A percentile compares a stretch with the other conserved stretches of the same genome.
These are phyloP conservation scores for Mycosarcoma mackinlayi DNA, from an alignment of 1,284 basidiomycete genomes.

Conservation along the genomic window DNA sequence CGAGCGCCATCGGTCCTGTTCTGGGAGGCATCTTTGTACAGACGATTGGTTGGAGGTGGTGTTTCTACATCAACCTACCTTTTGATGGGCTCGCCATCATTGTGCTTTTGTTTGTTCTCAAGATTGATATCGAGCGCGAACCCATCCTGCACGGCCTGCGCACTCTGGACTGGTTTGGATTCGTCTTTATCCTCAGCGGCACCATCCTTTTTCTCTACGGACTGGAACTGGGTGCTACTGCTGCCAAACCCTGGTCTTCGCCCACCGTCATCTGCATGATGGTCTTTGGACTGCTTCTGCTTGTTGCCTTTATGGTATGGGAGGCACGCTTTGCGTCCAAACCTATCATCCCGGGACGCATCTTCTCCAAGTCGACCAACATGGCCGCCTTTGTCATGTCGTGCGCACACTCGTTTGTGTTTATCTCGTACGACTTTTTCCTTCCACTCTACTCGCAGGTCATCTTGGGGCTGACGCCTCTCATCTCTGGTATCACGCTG, in stretches of 20 bases:
- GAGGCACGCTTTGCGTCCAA: constrained; percentile 9
- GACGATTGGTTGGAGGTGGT: constrained; percentile 9
- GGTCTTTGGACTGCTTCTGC: constrained; percentile 2
- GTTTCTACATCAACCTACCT: constrained; percentile 11
- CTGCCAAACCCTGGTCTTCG: background rate
- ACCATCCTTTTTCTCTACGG: constrained; percentile 11
- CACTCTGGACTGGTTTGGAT: constrained; percentile 6
- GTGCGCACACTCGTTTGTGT: constrained; percentile 1
- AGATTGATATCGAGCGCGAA: constrained; percentile 7
- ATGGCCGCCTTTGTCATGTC: constrained; percentile 7
- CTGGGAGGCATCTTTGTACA: constrained; percentile 7
- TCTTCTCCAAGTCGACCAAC: constrained; percentile 10
- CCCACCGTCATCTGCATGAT: constrained; percentile 10
- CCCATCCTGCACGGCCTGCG: constrained; percentile 5
- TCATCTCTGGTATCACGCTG: constrained; percentile 9
- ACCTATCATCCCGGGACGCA: constrained; percentile 10
- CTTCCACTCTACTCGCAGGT: constrained; percentile 11
- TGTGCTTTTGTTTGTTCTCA: constrained; percentile 8
- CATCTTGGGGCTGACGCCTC: constrained; percentile 3
- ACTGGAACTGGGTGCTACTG: constrained; percentile 2
- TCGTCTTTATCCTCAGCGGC: constrained; percentile 4
- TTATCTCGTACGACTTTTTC: constrained; percentile 14
- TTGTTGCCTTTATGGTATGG: constrained; percentile 9
- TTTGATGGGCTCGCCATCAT: constrained; percentile 10
- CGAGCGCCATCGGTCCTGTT: constrained; percentile 5